A percentile compares a stretch with the other conserved stretches of the same genome.
Evolutionary conservation across 2,329 filamentous ascomycete species (phyloP).

Genomic region (Ophiocordyceps sinensis): DNA sequence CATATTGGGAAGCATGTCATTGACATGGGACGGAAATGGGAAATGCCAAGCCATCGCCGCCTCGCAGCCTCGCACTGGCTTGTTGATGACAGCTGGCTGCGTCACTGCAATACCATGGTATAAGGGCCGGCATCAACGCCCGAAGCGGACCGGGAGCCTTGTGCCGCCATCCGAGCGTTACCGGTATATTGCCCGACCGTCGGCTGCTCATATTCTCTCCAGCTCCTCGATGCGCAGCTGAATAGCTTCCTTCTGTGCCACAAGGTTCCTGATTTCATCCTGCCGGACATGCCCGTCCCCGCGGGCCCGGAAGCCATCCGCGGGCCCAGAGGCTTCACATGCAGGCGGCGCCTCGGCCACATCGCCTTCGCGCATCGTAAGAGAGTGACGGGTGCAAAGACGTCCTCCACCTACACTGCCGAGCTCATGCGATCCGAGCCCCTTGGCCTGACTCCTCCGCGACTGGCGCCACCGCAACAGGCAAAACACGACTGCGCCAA

Average conservation of each 20-base stretch:
- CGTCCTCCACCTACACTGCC: neutral
- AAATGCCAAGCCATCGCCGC: too few species aligned
- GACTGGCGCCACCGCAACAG: constrained; percentile 10
- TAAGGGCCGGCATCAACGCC: too few species aligned
- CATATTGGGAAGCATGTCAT: too few species aligned
- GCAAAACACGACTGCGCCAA: constrained; percentile 12
- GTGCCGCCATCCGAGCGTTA: neutral
- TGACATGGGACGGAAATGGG: too few species aligned
- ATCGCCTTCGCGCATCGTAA: constrained; percentile 1
- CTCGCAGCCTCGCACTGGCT: too few species aligned
- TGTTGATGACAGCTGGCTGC: too few species aligned
- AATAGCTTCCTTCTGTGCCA: constrained; percentile 20
- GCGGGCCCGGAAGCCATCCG: constrained; percentile 9
- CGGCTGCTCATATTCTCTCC: constrained; percentile 5
- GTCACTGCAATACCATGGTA: too few species aligned
- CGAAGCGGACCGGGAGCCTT: too few species aligned
- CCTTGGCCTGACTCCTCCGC: constrained; percentile 6
- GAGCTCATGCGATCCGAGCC: constrained; percentile 2
- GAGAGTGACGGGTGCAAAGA: neutral
- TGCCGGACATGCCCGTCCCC: constrained; percentile 8
- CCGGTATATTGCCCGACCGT: neutral
- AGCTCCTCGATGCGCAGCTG: constrained; percentile 21
- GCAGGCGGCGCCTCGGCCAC: constrained; percentile 15
- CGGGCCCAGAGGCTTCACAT: constrained; percentile 14
- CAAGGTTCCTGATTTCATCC: constrained; percentile 17